phyloP scores from a whole-genome alignment of 306 rosid genomes.

The Cercis canadensis region DNA sequence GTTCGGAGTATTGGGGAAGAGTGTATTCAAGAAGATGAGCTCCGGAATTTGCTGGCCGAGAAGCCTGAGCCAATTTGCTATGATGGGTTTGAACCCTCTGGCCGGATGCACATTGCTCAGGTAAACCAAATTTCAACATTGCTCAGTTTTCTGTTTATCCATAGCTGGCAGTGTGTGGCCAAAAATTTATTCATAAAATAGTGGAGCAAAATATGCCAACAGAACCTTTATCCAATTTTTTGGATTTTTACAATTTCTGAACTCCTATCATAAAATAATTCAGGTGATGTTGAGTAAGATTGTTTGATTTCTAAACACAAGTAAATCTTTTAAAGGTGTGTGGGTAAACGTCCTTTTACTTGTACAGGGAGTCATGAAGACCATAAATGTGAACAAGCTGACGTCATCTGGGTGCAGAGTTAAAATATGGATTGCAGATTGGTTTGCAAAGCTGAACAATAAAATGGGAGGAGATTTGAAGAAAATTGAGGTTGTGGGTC shows the following conservation, averaged over 20 bases:
- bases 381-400: constrained; percentile 80
- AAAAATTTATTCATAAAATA: background rate
- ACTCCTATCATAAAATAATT: too few species aligned
- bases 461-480: constrained; percentile 89
- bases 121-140: constrained; percentile 33
- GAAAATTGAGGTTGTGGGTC: constrained; percentile 74
- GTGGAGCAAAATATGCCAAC: background rate
- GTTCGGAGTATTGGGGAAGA: constrained; percentile 86
- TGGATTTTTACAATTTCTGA: background rate
- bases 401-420: constrained; percentile 76
- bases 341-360: background rate
- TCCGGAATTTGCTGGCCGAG: constrained; percentile 61
- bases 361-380: constrained; percentile 79
- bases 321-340: constrained; percentile 5
- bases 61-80: constrained; percentile 83
- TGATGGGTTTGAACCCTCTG: constrained; percentile 93
- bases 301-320: background rate
- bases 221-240: background rate
- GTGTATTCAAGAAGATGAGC: constrained; percentile 88
- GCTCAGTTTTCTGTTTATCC: background rate
- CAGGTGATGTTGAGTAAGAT: too few species aligned
- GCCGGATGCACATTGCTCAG: constrained; percentile 98
- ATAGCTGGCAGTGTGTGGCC: too few species aligned
- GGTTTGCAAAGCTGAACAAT: constrained; percentile 88
- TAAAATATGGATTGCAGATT: constrained; percentile 93